These are phyloP conservation scores for Huntiella decipiens DNA, from an alignment of 2,329 filamentous ascomycete species.

Conservation along the genomic window DNA sequence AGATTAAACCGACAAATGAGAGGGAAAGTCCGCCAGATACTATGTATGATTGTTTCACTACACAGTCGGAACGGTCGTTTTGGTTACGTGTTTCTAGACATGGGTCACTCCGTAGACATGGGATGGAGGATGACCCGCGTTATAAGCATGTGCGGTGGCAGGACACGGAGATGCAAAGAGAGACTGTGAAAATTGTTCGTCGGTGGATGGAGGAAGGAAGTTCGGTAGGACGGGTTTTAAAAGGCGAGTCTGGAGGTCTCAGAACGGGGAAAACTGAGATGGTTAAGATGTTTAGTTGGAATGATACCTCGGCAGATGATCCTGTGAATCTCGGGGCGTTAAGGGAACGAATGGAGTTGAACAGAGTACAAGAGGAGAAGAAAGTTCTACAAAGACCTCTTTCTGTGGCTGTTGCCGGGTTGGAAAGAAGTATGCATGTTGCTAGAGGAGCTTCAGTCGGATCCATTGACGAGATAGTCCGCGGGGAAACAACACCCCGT, in stretches of 20 bases:
- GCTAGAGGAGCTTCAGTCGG: slow-evolving; percentile 1
- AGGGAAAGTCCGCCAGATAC: slow-evolving; percentile 24
- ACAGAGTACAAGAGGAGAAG: slow-evolving; percentile 21
- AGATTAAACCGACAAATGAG: slow-evolving; percentile 9
- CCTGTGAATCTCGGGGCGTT: slow-evolving; percentile 12
- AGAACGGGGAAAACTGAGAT: slow-evolving; percentile 30
- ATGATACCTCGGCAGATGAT: slow-evolving; percentile 11
- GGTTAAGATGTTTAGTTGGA: slow-evolving; percentile 14
- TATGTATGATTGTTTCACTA: slow-evolving; percentile 32
- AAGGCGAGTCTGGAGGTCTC: slow-evolving; percentile 20
- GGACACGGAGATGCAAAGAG: slow-evolving; percentile 31
- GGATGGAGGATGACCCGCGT: slow-evolving; percentile 37
- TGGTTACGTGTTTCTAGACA: slow-evolving; percentile 47
- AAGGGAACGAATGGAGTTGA: slow-evolving; percentile 9
- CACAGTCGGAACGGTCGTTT: slow-evolving; percentile 37
- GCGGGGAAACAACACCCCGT: background rate
- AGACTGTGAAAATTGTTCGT: slow-evolving; percentile 38
- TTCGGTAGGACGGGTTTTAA: slow-evolving; percentile 14
- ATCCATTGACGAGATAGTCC: background rate
- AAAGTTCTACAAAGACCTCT: slow-evolving; percentile 2
- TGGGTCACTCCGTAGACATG: slow-evolving; percentile 37
- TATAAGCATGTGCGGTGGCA: slow-evolving; percentile 41
- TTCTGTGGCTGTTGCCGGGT: background rate
- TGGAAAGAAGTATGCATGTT: slow-evolving; percentile 11
- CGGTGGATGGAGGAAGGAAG: slow-evolving; percentile 45